Evolutionary conservation across 2,329 filamentous ascomycete genomes (phyloP), one percentile per base, ranked within the genome.

Genomic region (Ophiostoma sp.): DNA sequence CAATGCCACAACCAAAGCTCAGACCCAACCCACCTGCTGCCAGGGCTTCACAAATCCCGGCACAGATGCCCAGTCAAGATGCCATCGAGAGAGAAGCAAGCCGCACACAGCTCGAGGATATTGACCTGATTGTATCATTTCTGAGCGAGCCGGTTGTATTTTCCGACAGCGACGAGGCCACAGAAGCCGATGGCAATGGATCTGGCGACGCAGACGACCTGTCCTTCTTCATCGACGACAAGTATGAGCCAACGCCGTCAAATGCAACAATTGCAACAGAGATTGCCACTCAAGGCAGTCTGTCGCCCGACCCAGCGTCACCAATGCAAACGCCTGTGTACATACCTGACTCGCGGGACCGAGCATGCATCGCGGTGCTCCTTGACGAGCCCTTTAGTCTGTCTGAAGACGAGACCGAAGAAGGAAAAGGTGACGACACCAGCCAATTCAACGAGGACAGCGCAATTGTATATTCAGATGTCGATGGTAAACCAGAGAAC

Each of bases 121-220:
- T 5, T 38, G 55, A 40, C 12, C 55, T 18, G 16, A 16, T 11
- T 18, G 27, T 18, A 12, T 6, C 8, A 38, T 9, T 40, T 8
- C 27, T 52, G 8, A 42, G 18, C 64, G 58, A 63, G 58, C 58
- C 58, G 27, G 58, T 63, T 9, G 58, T 63, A 5, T 63, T 63
- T 14, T 63, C 58, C 8, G 58, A 60, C 55, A 38, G 9, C 55
- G 55, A 63, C 8, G 58, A 9, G 36, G 58, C 9, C 58, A 40
- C 58, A 11, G 11, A 63, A 12, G 36, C 36, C 27, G 27, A 27
- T 38, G 16, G 38, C 11, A 38, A 40, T 12, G 58, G 14, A 4
- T 12, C 9, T 14, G 36, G 12, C 36, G 6, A 11, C 8, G 58
- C 3, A 12, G 58, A 63, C 41, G 18, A 52, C 49, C 6, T 44